Evolutionary conservation across 2,329 filamentous ascomycete genomes (phyloP).

Genomic region (Rhytidhysteron rufulum): DNA sequence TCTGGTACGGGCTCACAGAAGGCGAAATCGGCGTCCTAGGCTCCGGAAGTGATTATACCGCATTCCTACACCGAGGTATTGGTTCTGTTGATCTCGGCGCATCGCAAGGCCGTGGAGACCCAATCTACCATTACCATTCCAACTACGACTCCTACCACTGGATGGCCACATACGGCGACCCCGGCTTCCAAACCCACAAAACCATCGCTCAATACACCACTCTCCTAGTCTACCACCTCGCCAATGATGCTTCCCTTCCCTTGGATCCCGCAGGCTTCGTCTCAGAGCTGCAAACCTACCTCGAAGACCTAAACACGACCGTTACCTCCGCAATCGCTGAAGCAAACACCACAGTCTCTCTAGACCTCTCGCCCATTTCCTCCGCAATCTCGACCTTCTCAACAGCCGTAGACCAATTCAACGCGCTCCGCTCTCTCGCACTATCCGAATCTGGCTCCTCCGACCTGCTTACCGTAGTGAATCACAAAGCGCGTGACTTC

Average conservation of each 20-base stretch:
- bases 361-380: conserved; percentile 9
- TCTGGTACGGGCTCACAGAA: conserved; percentile 33
- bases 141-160: conserved; percentile 21
- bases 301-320: conserved; percentile 16
- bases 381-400: conserved; percentile 14
- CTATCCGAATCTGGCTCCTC: conserved; percentile 3
- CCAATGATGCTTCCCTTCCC: conserved; percentile 16
- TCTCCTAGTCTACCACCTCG: conserved; percentile 16
- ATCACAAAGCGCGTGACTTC: conserved; percentile 17
- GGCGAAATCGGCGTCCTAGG: conserved; percentile 43
- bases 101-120: conserved; percentile 19
- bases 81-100: conserved; percentile 41
- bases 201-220: conserved; percentile 17
- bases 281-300: conserved; percentile 13
- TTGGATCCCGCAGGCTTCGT: conserved; percentile 17
- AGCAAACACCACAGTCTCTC: conserved; percentile 10
- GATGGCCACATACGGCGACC: conserved; percentile 19
- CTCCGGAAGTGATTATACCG: conserved; percentile 45
- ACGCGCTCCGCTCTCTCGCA: neutral
- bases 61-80: conserved; percentile 46
- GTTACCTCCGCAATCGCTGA: conserved; percentile 5
- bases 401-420: conserved; percentile 9
- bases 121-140: conserved; percentile 20
- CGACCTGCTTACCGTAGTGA: conserved; percentile 12
- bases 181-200: conserved; percentile 16